Evolutionary conservation across 2,329 filamentous ascomycete species (phyloP).

Genomic region (Colletotrichum kahawae): DNA sequence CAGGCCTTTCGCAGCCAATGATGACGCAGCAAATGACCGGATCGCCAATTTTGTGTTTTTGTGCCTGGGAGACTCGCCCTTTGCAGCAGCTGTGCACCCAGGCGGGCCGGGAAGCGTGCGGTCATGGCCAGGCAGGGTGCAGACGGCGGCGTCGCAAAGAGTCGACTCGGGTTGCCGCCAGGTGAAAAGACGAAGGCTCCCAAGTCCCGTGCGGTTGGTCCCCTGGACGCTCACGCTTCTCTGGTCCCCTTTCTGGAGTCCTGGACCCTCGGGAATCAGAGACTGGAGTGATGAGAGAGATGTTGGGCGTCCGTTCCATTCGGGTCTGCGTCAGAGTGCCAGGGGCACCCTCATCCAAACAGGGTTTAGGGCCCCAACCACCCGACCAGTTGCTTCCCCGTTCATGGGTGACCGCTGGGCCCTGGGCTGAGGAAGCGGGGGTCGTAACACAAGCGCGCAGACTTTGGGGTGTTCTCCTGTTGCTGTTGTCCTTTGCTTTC

Average conservation of each 20-base stretch:
- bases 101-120: background rate
- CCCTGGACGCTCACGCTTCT: background rate
- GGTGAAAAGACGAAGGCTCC: background rate
- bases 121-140: background rate
- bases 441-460: background rate
- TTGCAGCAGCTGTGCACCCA: background rate
- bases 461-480: background rate
- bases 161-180: background rate
- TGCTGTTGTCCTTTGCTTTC: background rate
- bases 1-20: background rate
- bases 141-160: background rate
- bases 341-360: conserved; percentile 1
- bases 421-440: background rate
- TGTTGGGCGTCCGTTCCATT: background rate
- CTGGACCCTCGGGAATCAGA: background rate
- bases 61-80: conserved; percentile 3
- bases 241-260: background rate
- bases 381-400: background rate
- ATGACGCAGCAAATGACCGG: background rate
- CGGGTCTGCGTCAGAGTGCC: background rate
- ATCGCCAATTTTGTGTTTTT: background rate
- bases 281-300: background rate
- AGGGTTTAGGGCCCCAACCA: conserved; percentile 11
- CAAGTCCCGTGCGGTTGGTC: background rate
- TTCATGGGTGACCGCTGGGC: conserved; percentile 4